Evolutionary conservation across 192 early-diverging fungal species (phyloP).

Genomic region (Mortierella antarctica): DNA sequence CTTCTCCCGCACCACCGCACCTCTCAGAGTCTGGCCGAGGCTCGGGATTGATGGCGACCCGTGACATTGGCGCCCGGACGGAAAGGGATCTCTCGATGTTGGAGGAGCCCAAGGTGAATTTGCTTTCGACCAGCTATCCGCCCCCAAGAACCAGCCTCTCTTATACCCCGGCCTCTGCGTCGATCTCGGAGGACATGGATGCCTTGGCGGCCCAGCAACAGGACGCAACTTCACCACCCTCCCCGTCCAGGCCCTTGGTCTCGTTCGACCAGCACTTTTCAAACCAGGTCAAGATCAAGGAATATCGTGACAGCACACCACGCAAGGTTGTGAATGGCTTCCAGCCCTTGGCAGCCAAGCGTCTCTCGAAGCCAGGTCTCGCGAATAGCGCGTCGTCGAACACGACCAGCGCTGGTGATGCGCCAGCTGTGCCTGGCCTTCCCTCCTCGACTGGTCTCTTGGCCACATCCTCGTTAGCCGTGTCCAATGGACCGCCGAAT

Average conservation of each 20-base stretch:
- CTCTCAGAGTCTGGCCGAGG: background rate
- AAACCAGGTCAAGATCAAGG: constrained; percentile 38
- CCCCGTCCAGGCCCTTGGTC: constrained; percentile 24
- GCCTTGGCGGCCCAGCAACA: background rate
- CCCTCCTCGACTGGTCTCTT: background rate
- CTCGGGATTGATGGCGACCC: background rate
- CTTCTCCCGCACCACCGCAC: constrained; percentile 16
- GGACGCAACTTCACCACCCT: constrained; percentile 12
- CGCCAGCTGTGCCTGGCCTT: constrained; percentile 5
- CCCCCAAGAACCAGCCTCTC: constrained; percentile 37
- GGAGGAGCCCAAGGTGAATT: constrained; percentile 30
- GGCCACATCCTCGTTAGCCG: constrained; percentile 8
- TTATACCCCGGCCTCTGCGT: constrained; percentile 6
- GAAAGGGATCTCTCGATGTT: constrained; percentile 1
- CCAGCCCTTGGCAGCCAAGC: constrained; percentile 47
- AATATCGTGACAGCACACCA: constrained; percentile 25
- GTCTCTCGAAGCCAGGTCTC: constrained; percentile 42
- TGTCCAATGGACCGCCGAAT: constrained; percentile 28
- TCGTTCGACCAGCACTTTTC: constrained; percentile 50
- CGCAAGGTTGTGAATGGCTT: constrained; percentile 43
- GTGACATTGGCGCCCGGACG: background rate
- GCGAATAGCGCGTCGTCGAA: background rate
- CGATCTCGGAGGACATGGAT: background rate
- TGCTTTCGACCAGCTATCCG: constrained; percentile 44
- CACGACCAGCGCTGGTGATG: background rate